Evolutionary conservation across 2,329 filamentous ascomycete genomes (phyloP).

Genomic region (Rhexocercosporidium sp.): DNA sequence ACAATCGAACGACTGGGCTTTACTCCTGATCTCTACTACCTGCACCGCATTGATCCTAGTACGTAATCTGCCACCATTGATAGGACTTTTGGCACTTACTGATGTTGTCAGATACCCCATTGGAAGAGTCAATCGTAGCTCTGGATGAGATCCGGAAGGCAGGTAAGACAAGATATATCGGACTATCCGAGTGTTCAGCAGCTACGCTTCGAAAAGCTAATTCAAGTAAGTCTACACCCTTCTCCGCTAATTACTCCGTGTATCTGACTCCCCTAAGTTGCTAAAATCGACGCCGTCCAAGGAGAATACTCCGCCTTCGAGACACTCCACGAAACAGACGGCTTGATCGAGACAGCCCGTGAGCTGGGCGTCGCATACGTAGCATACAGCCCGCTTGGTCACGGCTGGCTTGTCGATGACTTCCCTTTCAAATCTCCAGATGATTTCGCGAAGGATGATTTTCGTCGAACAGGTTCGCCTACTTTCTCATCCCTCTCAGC

Average conservation of each 20-base stretch:
- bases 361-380: constrained; percentile 51
- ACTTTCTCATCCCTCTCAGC: no score
- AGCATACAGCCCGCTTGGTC: constrained; percentile 53
- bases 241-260: background rate
- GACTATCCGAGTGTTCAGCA: constrained; percentile 53
- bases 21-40: constrained; percentile 49
- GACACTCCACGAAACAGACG: constrained; percentile 50
- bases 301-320: constrained; percentile 56
- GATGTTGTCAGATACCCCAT: constrained; percentile 43
- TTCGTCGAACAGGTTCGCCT: constrained; percentile 26
- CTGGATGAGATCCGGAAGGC: constrained; percentile 49
- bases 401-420: constrained; percentile 53
- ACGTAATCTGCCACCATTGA: constrained; percentile 44
- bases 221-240: constrained; percentile 16
- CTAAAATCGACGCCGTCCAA: constrained; percentile 54
- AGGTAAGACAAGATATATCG: constrained; percentile 55
- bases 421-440: constrained; percentile 47
- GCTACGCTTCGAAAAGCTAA: constrained; percentile 51
- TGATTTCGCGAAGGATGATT: constrained; percentile 50
- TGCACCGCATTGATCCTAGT: constrained; percentile 47
- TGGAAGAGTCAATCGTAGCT: constrained; percentile 53
- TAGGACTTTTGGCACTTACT: background rate
- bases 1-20: constrained; percentile 48
- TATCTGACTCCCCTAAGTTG: constrained; percentile 39
- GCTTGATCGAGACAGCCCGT: constrained; percentile 48